phyloP scores from a whole-genome alignment of 2,329 filamentous ascomycete genomes.

The Exophiala lecanii-corni region DNA sequence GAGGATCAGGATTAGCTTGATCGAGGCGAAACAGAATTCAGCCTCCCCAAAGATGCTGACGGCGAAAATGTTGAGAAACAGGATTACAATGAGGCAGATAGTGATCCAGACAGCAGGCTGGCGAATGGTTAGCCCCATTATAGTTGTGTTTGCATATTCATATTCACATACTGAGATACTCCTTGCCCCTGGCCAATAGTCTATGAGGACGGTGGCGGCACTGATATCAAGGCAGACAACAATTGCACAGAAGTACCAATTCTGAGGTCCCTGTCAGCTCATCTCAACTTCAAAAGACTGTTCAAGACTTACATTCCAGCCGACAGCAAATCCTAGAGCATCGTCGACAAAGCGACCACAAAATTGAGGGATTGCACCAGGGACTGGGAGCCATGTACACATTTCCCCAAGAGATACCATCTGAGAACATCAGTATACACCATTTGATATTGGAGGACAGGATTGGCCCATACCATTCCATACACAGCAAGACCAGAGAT shows the following conservation, averaged over 20 bases:
- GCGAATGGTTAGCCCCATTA: conserved; percentile 31
- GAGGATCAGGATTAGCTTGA: conserved; percentile 64
- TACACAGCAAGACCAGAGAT: conserved; percentile 58
- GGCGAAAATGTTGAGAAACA: conserved; percentile 63
- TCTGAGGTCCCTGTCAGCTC: too few species aligned
- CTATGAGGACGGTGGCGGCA: conserved; percentile 69
- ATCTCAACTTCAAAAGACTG: too few species aligned
- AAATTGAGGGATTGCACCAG: conserved; percentile 75
- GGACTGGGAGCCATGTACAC: conserved; percentile 74
- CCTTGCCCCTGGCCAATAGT: conserved; percentile 57
- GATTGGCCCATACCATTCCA: conserved; percentile 47
- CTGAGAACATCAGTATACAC: conserved; percentile 1
- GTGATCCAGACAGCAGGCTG: conserved; percentile 26
- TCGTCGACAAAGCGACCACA: conserved; percentile 74
- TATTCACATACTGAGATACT: conserved; percentile 4
- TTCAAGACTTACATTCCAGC: too few species aligned
- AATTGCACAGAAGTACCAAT: conserved; percentile 76
- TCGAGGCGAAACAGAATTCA: conserved; percentile 55
- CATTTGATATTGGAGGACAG: background rate
- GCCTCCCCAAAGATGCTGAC: conserved; percentile 66
- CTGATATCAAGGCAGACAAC: conserved; percentile 79
- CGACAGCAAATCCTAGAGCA: conserved; percentile 72
- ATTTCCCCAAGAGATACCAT: conserved; percentile 80
- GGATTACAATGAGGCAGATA: conserved; percentile 28
- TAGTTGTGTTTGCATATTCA: too few species aligned